Percentiles rank a stretch among this genome's conserved stretches.
Conservation (phyloP, 2,329 filamentous ascomycete species). For the Calonectria pseudoturangicola region DNA sequence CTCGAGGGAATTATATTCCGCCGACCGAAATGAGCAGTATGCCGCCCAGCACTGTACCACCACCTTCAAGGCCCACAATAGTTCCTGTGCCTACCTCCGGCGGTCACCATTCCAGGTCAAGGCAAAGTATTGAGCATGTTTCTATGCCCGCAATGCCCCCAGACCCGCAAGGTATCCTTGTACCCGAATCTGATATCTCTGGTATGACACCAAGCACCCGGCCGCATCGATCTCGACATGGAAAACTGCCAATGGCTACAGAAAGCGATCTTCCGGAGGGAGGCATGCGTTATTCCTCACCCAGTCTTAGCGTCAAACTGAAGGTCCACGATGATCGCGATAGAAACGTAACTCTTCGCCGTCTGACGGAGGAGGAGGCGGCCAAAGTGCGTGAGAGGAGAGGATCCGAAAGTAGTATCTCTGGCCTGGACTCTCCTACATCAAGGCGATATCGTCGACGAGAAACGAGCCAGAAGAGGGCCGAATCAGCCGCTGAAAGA, state of each 20-base stretch:
- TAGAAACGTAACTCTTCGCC: slow-evolving; percentile 76
- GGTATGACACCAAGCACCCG: slow-evolving; percentile 58
- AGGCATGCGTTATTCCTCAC: slow-evolving; percentile 63
- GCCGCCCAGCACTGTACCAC: slow-evolving; percentile 21
- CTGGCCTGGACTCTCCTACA: slow-evolving; percentile 72
- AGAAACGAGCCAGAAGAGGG: slow-evolving; percentile 68
- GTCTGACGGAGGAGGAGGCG: slow-evolving; percentile 77
- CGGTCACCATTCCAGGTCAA: slow-evolving; percentile 61
- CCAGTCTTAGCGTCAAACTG: slow-evolving; percentile 74
- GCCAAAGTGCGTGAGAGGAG: slow-evolving; percentile 66
- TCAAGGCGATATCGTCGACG: slow-evolving; percentile 68
- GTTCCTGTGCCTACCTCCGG: slow-evolving; percentile 51
- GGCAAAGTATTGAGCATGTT: slow-evolving; percentile 61
- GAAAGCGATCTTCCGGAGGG: slow-evolving; percentile 63
- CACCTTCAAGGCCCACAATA: slow-evolving; percentile 46
- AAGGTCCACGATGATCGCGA: slow-evolving; percentile 77
- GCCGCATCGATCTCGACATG: slow-evolving; percentile 66
- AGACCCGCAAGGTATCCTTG: slow-evolving; percentile 68
- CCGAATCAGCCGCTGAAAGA: slow-evolving; percentile 68
- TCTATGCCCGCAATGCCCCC: slow-evolving; percentile 74
- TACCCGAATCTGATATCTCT: slow-evolving; percentile 56
- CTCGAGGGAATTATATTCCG: slow-evolving; percentile 53
- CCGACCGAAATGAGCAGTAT: slow-evolving; percentile 41
- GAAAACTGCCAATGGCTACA: slow-evolving; percentile 66
- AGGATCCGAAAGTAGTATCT: slow-evolving; percentile 74